phyloP scores from a whole-genome alignment of 805 yeast genomes.

The Isabelozyma heimii region DNA sequence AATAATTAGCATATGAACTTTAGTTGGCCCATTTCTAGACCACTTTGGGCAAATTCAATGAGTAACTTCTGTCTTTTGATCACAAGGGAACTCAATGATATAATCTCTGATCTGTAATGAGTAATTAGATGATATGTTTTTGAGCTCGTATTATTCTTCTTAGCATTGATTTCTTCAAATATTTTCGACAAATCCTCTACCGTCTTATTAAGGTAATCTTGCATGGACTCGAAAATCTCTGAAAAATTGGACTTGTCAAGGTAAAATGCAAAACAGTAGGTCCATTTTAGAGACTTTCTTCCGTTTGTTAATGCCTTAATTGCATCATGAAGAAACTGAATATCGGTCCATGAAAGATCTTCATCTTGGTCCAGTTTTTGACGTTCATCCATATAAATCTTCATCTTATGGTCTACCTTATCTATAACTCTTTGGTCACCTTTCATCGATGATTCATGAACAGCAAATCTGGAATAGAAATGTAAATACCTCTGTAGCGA shows the following conservation, averaged over 20 bases:
- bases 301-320: slow-evolving; percentile 63
- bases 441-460: slow-evolving; percentile 73
- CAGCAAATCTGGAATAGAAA: slow-evolving; percentile 69
- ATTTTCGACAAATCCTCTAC: slow-evolving; percentile 69
- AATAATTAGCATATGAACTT: slow-evolving; percentile 12
- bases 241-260: slow-evolving; percentile 53
- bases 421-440: slow-evolving; percentile 65
- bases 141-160: slow-evolving; percentile 17
- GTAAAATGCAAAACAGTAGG: slow-evolving; percentile 78
- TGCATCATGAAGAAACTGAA: slow-evolving; percentile 77
- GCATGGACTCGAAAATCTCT: slow-evolving; percentile 68
- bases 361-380: slow-evolving; percentile 18
- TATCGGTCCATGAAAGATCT: slow-evolving; percentile 74
- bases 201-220: slow-evolving; percentile 57
- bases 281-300: slow-evolving; percentile 82
- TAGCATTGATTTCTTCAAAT: slow-evolving; percentile 43
- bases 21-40: slow-evolving; percentile 33
- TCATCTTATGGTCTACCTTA: slow-evolving; percentile 63
- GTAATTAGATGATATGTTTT: slow-evolving; percentile 29
- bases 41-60: slow-evolving; percentile 43
- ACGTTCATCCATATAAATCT: slow-evolving; percentile 60
- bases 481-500: slow-evolving; percentile 67
- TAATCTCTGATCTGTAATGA: slow-evolving; percentile 34
- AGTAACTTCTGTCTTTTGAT: slow-evolving; percentile 37
- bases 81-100: slow-evolving; percentile 44